Conservation (phyloP, 768 basidiomycete species). For the Mycena olivaceomarginata region DNA sequence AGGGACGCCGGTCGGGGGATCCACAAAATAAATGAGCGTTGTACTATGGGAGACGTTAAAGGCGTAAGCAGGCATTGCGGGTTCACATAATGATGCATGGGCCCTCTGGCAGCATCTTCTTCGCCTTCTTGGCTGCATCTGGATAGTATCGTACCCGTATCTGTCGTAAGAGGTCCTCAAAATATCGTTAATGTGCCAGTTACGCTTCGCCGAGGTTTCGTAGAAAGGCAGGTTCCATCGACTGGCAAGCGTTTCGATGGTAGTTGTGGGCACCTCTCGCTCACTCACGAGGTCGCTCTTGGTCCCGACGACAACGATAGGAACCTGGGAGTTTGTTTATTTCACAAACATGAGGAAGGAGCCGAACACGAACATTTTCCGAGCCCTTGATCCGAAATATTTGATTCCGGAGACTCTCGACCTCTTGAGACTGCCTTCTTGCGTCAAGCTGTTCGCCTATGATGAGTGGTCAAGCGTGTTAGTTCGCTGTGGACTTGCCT, state of each 20-base stretch:
- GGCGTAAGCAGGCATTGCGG: slow-evolving; percentile 28
- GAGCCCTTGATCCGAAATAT: slow-evolving; percentile 88
- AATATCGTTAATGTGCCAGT: slow-evolving; percentile 89
- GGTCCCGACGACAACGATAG: slow-evolving; percentile 92
- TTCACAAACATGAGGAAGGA: slow-evolving; percentile 17
- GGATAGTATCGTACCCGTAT: slow-evolving; percentile 81
- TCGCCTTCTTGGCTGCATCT: slow-evolving; percentile 62
- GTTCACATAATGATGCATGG: slow-evolving; percentile 67
- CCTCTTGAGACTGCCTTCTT: slow-evolving; percentile 88
- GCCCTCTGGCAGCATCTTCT: slow-evolving; percentile 49
- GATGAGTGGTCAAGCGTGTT: too few species aligned
- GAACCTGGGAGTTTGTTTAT: slow-evolving; percentile 66
- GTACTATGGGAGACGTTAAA: slow-evolving; percentile 26
- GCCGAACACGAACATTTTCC: slow-evolving; percentile 68
- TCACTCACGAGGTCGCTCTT: slow-evolving; percentile 89
- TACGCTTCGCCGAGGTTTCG: slow-evolving; percentile 91
- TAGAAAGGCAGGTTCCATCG: slow-evolving; percentile 86
- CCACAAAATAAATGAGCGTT: neutral
- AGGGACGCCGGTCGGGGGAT: neutral
- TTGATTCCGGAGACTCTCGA: slow-evolving; percentile 87
- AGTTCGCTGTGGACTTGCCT: slow-evolving; percentile 64
- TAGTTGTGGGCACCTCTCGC: slow-evolving; percentile 83
- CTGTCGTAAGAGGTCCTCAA: slow-evolving; percentile 84
- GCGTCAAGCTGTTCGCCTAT: slow-evolving; percentile 74
- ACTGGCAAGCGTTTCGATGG: slow-evolving; percentile 79